Conservation (phyloP, 2,329 filamentous ascomycete species). For the Massarina eburnea region DNA sequence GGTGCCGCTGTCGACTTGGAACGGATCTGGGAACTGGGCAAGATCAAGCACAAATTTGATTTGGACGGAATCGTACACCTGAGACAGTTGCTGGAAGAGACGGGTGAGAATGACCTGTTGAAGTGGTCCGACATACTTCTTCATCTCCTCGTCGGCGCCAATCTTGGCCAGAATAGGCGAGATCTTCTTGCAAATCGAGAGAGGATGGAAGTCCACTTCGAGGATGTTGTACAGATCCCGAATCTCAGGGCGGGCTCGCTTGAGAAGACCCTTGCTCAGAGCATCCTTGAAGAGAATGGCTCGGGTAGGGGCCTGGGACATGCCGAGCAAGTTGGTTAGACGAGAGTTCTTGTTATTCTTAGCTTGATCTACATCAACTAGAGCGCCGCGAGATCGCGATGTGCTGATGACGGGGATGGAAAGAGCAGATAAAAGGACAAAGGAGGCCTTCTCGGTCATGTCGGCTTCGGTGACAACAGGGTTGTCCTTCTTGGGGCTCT, state of each 20-base stretch:
- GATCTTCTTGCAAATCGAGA: conserved; percentile 99
- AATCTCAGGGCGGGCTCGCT: conserved; percentile 91
- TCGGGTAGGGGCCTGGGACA: conserved; percentile 86
- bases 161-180: conserved; percentile 94
- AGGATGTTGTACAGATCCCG: conserved; percentile 97
- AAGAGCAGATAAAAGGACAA: conserved; percentile 90
- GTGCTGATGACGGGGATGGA: conserved; percentile 99
- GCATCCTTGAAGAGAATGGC: conserved; percentile 93
- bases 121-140: conserved; percentile 91
- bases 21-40: conserved; percentile 93
- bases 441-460: conserved; percentile 91
- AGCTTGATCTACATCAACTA: conserved; percentile 95
- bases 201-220: conserved; percentile 97
- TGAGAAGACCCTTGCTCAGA: conserved; percentile 89
- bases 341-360: conserved; percentile 99
- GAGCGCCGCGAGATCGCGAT: conserved; percentile 87
- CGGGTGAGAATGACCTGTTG: conserved; percentile 98
- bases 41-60: conserved; percentile 90
- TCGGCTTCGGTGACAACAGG: conserved; percentile 86
- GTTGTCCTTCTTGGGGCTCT: conserved; percentile 92
- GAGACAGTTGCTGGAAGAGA: conserved; percentile 97
- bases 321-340: conserved; percentile 91
- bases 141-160: conserved; percentile 90
- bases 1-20: conserved; percentile 84
- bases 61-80: conserved; percentile 98